These are phyloP conservation scores for Botrytis pseudocinerea DNA, from an alignment of 2,329 filamentous ascomycete species.

Conservation along the genomic window DNA sequence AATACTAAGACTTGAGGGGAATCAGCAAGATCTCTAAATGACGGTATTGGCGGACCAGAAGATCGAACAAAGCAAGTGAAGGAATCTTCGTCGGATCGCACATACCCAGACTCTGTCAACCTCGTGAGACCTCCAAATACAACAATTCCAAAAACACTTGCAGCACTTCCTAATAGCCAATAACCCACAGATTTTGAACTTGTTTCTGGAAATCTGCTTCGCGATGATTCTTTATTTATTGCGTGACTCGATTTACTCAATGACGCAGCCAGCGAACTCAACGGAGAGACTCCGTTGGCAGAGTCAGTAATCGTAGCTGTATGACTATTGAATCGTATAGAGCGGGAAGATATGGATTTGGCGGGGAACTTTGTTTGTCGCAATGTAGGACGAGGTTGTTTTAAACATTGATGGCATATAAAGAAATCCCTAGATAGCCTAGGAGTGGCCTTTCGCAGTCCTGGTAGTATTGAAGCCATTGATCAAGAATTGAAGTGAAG, in stretches of 20 bases:
- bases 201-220: conserved; percentile 47
- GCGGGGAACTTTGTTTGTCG: conserved; percentile 27
- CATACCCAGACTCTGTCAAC: conserved; percentile 90
- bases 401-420: conserved; percentile 39
- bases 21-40: background rate
- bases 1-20: conserved; percentile 69
- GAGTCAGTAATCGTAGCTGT: conserved; percentile 24
- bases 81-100: conserved; percentile 26
- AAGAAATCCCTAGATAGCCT: conserved; percentile 38
- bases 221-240: conserved; percentile 26
- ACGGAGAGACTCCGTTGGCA: conserved; percentile 27
- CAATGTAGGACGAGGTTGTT: conserved; percentile 25
- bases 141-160: conserved; percentile 94
- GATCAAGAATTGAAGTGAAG: conserved; percentile 13
- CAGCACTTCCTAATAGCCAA: conserved; percentile 90
- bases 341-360: conserved; percentile 31
- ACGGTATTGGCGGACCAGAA: background rate
- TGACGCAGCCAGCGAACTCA: conserved; percentile 25
- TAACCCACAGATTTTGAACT: conserved; percentile 79
- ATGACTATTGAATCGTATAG: conserved; percentile 40
- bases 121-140: conserved; percentile 91
- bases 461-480: conserved; percentile 41
- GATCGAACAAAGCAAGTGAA: background rate
- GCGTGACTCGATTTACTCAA: conserved; percentile 30
- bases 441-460: conserved; percentile 36